These are phyloP conservation scores for Ramichloridium luteum DNA, from an alignment of 2,329 filamentous ascomycete species.

Conservation along the genomic window DNA sequence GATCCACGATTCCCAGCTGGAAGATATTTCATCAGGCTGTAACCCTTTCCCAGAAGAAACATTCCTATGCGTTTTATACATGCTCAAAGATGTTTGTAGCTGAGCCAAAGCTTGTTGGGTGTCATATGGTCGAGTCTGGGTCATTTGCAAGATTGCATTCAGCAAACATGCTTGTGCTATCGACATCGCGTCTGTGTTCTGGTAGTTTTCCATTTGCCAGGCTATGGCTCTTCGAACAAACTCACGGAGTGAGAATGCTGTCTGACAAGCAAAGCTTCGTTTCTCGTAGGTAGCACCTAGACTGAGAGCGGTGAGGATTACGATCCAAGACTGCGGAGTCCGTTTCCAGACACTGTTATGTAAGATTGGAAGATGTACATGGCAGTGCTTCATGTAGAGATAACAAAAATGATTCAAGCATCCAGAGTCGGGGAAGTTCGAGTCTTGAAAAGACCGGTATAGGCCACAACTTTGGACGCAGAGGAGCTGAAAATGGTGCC, in stretches of 20 bases:
- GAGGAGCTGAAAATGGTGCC: constrained; percentile 1
- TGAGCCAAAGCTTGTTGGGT: background rate
- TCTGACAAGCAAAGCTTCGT: background rate
- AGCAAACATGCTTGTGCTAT: constrained; percentile 6
- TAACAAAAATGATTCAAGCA: too few species aligned
- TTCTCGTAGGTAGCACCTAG: constrained; percentile 2
- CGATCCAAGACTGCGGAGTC: background rate
- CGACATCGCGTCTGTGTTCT: constrained; percentile 4
- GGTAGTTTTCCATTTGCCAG: constrained; percentile 1
- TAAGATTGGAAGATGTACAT: background rate
- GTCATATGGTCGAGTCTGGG: background rate
- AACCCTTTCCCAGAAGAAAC: background rate
- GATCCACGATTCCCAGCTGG: constrained; percentile 3
- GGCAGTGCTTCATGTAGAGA: too few species aligned
- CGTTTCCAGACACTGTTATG: constrained; percentile 1
- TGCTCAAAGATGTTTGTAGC: constrained; percentile 2
- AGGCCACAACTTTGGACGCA: constrained; percentile 1
- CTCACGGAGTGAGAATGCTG: background rate
- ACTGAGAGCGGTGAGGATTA: constrained; percentile 2
- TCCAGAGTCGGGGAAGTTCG: constrained; percentile 1
- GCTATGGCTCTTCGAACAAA: constrained; percentile 3
- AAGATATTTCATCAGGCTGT: background rate
- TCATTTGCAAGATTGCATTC: constrained; percentile 3
- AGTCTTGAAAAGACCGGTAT: constrained; percentile 1
- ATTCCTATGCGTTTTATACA: constrained; percentile 1